Evolutionary conservation across 2,329 filamentous ascomycete species (phyloP), one percentile per base, ranked within the genome.

Genomic region (Talaromyces rugulosus): DNA sequence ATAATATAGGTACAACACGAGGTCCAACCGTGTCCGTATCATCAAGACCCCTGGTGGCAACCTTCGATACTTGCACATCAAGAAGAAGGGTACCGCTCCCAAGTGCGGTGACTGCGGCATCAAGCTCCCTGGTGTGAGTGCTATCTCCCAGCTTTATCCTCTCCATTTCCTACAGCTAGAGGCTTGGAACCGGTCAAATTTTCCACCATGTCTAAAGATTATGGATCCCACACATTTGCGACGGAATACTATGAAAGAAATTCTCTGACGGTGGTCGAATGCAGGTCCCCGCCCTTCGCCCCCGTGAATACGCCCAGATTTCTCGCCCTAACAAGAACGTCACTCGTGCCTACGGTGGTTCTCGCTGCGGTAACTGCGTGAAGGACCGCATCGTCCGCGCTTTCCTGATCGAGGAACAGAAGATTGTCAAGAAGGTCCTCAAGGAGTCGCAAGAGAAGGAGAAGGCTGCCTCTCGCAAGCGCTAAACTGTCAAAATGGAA

Each of bases 381-480:
- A 93, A 94, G 82, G 95, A 99, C 86, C 90, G 95, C 74, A 91
- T 99, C 73, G 92, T 97, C 73, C 92, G 95, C 74, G 95, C 95
- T 69, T 99, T 99, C 89, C 85, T 99, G 81, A 98, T 99, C 71
- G 96, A 99, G 87, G 95, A 99, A 89, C 95, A 99, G 87, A 99
- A 99, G 91, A 98, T 99, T 75, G 95, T 99, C 83, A 99, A 99
- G 92, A 99, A 99, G 91, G 95, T 99, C 76, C 88, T 98, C 80
- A 97, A 97, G 90, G 94, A 98, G 87, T 87, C 86, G 68, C 91
- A 96, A 85, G 90, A 91, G 85, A 90, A 78, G 75, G 64, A 68
- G 56, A 66, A 65, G 56, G 56, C 61, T 51, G 73, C 75, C 67
- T 68, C 72, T 59, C 75, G 72, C 69, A 78, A 79, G 76, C 76